Percentiles rank a stretch among this genome's conserved stretches.
These are phyloP conservation scores for Cornus controversa DNA, from an alignment of 148 eudicot genomes.

Conservation along the genomic window DNA sequence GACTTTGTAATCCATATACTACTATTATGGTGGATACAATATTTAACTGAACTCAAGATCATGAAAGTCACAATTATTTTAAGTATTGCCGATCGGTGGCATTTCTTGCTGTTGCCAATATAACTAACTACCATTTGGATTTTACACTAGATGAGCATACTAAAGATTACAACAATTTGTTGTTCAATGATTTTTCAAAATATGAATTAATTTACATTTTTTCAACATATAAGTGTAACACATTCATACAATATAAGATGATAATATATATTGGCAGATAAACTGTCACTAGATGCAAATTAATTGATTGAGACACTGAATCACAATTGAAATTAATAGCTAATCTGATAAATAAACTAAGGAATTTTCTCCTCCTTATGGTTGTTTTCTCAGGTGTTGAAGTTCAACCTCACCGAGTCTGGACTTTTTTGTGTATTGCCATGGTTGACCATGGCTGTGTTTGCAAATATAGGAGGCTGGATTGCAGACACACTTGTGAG, in stretches of 20 bases:
- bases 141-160: background rate
- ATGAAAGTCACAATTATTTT: background rate
- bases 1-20: too few relatives aligned
- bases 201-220: background rate
- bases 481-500: conserved; percentile 92
- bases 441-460: conserved; percentile 98
- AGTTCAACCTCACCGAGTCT: conserved; percentile 93
- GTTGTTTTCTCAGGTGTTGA: conserved; percentile 67
- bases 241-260: background rate
- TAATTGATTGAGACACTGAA: background rate
- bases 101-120: background rate
- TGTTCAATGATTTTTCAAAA: background rate
- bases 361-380: conserved; percentile 14
- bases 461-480: conserved; percentile 98
- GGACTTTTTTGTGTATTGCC: conserved; percentile 87
- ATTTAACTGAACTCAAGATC: background rate
- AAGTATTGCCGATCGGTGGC: background rate
- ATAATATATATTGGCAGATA: background rate
- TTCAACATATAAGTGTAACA: too few relatives aligned
- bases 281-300: background rate
- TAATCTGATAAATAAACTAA: conserved; percentile 20
- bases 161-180: background rate
- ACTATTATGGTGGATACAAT: background rate
- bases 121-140: too few relatives aligned
- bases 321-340: too few relatives aligned